Conservation (phyloP, 305 asterid genomes). For the Fraxinus floribunda region DNA sequence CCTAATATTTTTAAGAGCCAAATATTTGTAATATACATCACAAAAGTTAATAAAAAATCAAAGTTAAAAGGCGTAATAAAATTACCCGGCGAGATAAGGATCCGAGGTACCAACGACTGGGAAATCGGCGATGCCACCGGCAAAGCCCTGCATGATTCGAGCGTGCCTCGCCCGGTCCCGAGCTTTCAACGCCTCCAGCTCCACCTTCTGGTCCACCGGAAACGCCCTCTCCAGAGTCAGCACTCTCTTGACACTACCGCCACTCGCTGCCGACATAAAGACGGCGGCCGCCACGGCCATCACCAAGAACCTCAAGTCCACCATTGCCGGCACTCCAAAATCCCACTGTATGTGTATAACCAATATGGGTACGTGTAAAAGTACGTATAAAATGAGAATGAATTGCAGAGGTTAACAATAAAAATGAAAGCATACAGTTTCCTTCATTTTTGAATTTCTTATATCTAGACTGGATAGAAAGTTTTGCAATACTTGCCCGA, state of each 20-base stretch:
- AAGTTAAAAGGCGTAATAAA: neutral
- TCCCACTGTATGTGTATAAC: neutral
- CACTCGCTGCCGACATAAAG: conserved; percentile 12
- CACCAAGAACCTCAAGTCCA: conserved; percentile 18
- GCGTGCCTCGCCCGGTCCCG: conserved; percentile 57
- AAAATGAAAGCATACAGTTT: conserved; percentile 9
- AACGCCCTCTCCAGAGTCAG: conserved; percentile 44
- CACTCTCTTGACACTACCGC: conserved; percentile 26
- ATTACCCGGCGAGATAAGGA: conserved; percentile 78
- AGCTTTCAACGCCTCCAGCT: conserved; percentile 39
- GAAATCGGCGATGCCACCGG: conserved; percentile 62
- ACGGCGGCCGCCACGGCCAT: conserved; percentile 12
- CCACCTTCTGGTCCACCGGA: conserved; percentile 36
- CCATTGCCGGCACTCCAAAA: conserved; percentile 31
- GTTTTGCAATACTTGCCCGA: neutral
- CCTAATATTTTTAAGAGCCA: neutral
- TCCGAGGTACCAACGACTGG: conserved; percentile 70
- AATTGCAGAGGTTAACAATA: neutral
- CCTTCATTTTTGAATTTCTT: neutral
- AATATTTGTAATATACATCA: neutral
- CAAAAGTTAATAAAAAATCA: neutral
- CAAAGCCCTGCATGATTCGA: conserved; percentile 44
- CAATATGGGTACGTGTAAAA: conserved; percentile 2
- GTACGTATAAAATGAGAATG: conserved; percentile 10
- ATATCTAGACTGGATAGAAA: neutral